Percentiles rank a stretch among this genome's conserved stretches.
Evolutionary conservation across 768 basidiomycete genomes (phyloP).

Genomic region (Gymnopilus junonius): DNA sequence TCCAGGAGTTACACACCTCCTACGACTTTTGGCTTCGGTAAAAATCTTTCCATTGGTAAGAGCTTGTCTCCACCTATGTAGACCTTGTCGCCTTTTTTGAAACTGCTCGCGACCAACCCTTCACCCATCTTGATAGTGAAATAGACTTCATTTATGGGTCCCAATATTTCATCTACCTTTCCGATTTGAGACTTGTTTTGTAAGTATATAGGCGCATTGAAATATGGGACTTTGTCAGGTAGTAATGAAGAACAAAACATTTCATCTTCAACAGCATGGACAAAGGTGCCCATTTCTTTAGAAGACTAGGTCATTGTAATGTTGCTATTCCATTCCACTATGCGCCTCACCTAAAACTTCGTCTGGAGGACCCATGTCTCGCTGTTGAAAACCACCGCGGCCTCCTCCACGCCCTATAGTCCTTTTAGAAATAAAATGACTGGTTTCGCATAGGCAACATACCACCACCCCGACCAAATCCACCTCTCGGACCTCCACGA

Average conservation of each 20-base stretch:
- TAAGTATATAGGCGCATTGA: constrained; percentile 98
- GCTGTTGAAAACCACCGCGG: constrained; percentile 73
- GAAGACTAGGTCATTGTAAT: neutral
- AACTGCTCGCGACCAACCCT: constrained; percentile 94
- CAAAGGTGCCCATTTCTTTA: constrained; percentile 87
- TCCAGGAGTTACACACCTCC: constrained; percentile 52
- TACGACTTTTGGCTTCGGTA: constrained; percentile 90
- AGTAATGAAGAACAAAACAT: constrained; percentile 92
- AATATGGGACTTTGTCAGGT: constrained; percentile 94
- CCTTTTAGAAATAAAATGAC: constrained; percentile 4
- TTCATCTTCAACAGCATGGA: constrained; percentile 97
- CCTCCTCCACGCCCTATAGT: constrained; percentile 59
- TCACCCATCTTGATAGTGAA: constrained; percentile 98
- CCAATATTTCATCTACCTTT: constrained; percentile 99
- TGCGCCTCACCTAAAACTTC: constrained; percentile 66
- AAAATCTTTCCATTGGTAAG: constrained; percentile 92
- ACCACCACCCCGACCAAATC: constrained; percentile 61
- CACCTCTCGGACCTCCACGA: constrained; percentile 59
- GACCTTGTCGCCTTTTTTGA: constrained; percentile 97
- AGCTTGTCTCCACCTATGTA: constrained; percentile 98
- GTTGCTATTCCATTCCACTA: neutral
- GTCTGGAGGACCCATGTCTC: constrained; percentile 81
- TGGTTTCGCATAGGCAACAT: constrained; percentile 3
- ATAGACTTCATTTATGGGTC: constrained; percentile 97
- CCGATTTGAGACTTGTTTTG: constrained; percentile 96